Conservation (phyloP, 2,329 filamentous ascomycete genomes). For the Sporothrix protearum region DNA sequence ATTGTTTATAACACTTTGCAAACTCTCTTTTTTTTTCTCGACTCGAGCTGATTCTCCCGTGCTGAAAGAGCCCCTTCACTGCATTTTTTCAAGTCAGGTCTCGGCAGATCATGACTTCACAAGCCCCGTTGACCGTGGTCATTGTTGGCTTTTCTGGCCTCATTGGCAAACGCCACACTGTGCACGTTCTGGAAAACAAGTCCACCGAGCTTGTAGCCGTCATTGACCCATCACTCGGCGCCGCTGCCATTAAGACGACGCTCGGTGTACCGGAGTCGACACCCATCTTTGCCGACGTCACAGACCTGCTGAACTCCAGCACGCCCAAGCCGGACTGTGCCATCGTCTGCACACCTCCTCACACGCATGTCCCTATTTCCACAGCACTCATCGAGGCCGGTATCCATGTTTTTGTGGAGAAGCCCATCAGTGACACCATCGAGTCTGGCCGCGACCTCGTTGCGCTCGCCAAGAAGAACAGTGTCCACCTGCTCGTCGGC, state of each 20-base stretch:
- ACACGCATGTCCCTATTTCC: slow-evolving; percentile 52
- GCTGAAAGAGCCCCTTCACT: not conserved
- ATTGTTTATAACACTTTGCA: too few species aligned
- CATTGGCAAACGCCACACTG: slow-evolving; percentile 13
- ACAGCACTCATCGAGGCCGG: slow-evolving; percentile 46
- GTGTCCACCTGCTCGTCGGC: slow-evolving; percentile 43
- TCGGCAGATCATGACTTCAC: not conserved
- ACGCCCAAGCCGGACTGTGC: not conserved
- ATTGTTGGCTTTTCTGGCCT: slow-evolving; percentile 19
- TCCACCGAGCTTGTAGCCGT: slow-evolving; percentile 31
- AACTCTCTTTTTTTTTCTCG: not conserved
- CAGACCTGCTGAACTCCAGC: not conserved
- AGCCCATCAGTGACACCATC: slow-evolving; percentile 49
- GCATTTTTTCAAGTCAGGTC: not conserved
- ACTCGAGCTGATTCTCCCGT: not conserved
- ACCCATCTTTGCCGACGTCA: not conserved
- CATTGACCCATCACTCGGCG: slow-evolving; percentile 19
- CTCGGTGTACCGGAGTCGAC: not conserved
- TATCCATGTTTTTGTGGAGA: slow-evolving; percentile 56
- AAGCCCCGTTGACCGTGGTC: not conserved
- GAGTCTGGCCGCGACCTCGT: slow-evolving; percentile 34
- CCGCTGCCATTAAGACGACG: not conserved
- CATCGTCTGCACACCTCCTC: slow-evolving; percentile 49
- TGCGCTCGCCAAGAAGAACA: slow-evolving; percentile 26
- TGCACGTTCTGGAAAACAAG: slow-evolving; percentile 29